Evolutionary conservation across 2,329 filamentous ascomycete genomes (phyloP), one percentile per base, ranked within the genome.

Genomic region (Dothideomycetes sp.): DNA sequence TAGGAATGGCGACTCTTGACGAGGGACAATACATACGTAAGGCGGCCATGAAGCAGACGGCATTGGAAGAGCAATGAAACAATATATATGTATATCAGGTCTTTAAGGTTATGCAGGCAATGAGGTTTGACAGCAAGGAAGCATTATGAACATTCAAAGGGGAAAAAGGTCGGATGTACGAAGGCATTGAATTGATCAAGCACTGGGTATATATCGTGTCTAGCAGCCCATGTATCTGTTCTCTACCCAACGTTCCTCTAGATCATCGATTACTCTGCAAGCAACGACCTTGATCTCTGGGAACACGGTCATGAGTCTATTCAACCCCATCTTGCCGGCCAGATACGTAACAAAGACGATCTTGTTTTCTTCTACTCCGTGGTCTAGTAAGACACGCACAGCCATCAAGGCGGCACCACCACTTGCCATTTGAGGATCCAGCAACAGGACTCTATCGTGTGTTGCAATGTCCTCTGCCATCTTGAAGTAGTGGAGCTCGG

Each of bases 301-400:
- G 54, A 91, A 98, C 3, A 94, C 91, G 43, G 81, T 85, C 46
- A 85, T 83, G 53, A 98, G 65, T 48, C 91, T 73, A 56, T 91
- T 86, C 47, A 96, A 60, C 1, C 88, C 91, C 51, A 84, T 77
- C 49, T 79, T 79, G 7, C 89, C 89, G 3, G 88, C 89, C 49
- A 86, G 82, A 58, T 93, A 95, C 3, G 89, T 94, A 27, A 94
- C 88, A 58, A 96, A 81, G 23, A 95, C 84, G 49, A 98, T 94
- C 49, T 73, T 80, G 32, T 85, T 76, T 56, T 91, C 80, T 5
- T 76, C 67, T 5, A 96, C 88, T 9, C 91, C 91, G 56, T 96
- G 88, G 59, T 98, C 91, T 12, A 94, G 78, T 39, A 98, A 68
- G n/a, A 96, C 85, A 55, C 91, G 83, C 29, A 96, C 88, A 1